Conservation (phyloP, 352 stramenopile genomes). For the Phytophthora macrochlamydospora region DNA sequence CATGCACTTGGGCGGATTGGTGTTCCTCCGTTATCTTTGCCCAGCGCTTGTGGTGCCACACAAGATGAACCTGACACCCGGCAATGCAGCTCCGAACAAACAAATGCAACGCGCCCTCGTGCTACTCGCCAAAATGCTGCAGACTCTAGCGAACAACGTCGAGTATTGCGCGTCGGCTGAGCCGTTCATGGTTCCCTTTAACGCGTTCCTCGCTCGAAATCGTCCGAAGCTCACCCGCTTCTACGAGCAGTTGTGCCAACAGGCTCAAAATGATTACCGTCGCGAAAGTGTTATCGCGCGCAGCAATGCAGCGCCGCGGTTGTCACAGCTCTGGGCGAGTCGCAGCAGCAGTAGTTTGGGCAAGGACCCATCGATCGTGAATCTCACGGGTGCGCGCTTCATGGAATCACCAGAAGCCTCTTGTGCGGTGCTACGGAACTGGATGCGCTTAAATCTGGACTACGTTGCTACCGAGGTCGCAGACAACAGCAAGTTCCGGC, state of each 20-base stretch:
- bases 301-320: constrained; percentile 61
- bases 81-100: constrained; percentile 42
- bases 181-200: constrained; percentile 83
- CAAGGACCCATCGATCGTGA: constrained; percentile 44
- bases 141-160: constrained; percentile 82
- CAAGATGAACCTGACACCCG: constrained; percentile 68
- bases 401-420: constrained; percentile 52
- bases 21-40: constrained; percentile 84
- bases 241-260: constrained; percentile 80
- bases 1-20: constrained; percentile 73
- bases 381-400: constrained; percentile 38
- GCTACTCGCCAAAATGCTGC: constrained; percentile 80
- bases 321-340: constrained; percentile 68
- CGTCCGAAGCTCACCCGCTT: constrained; percentile 63
- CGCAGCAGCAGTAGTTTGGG: constrained; percentile 38
- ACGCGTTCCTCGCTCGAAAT: constrained; percentile 67
- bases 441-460: constrained; percentile 56
- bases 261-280: constrained; percentile 64
- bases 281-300: constrained; percentile 65
- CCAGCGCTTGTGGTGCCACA: constrained; percentile 77
- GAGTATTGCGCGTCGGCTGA: constrained; percentile 67
- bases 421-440: constrained; percentile 51
- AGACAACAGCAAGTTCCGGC: constrained; percentile 56
- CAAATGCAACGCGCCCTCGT: constrained; percentile 71
- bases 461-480: constrained; percentile 55